Evolutionary conservation across 306 rosid genomes (phyloP).

Genomic region (Dicorynia guianensis): DNA sequence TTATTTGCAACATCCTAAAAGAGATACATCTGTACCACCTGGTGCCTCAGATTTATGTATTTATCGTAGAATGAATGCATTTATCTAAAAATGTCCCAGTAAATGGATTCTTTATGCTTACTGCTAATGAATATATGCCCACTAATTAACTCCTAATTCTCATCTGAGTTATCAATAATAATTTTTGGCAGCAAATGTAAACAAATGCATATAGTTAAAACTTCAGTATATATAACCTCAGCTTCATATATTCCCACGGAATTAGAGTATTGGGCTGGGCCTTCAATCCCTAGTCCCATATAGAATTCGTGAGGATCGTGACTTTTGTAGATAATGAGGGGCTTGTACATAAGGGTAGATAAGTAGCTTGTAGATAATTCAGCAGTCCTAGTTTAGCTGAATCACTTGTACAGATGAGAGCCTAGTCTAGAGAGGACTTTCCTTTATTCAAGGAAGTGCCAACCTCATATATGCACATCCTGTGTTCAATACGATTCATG

Average conservation of each 20-base stretch:
- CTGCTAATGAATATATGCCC: not conserved
- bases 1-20: conserved; percentile 17
- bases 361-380: too few species aligned
- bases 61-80: not conserved
- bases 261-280: too few species aligned
- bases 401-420: too few species aligned
- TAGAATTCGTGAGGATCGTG: too few species aligned
- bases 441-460: too few species aligned
- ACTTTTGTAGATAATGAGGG: too few species aligned
- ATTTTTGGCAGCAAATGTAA: not conserved
- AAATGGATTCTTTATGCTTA: not conserved
- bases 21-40: not conserved
- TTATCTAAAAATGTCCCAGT: not conserved
- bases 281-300: too few species aligned
- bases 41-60: not conserved
- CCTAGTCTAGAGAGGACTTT: too few species aligned
- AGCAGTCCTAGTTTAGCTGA: too few species aligned
- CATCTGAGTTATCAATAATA: not conserved
- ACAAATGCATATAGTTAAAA: not conserved
- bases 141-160: not conserved
- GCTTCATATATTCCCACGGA: not conserved
- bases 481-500: too few species aligned
- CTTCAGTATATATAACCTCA: not conserved
- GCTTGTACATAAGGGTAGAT: too few species aligned
- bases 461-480: too few species aligned